Evolutionary conservation across 371 early-diverging fungal species (phyloP).

Genomic region (Rhizopus sp.): DNA sequence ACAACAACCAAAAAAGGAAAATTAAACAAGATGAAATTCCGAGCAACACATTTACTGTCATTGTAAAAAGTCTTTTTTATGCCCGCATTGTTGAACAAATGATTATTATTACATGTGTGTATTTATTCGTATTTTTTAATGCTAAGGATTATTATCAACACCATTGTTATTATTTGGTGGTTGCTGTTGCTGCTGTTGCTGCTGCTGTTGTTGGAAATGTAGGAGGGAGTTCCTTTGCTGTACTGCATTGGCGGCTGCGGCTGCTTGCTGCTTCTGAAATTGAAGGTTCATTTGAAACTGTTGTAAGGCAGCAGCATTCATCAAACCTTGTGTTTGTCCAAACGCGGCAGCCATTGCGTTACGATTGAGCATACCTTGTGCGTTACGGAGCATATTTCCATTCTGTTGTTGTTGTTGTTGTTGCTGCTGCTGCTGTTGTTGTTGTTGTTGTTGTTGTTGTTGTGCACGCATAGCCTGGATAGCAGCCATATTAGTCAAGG

Average conservation of each 20-base stretch:
- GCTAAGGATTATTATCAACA: background rate
- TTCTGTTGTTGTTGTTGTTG: conserved; percentile 13
- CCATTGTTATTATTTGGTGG: conserved; percentile 11
- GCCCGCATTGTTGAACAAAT: too few relatives aligned
- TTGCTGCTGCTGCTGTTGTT: conserved; percentile 13
- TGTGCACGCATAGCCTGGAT: conserved; percentile 24
- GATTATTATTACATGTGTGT: too few relatives aligned
- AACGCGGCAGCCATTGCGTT: background rate
- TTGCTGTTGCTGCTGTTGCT: conserved; percentile 18
- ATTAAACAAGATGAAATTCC: too few relatives aligned
- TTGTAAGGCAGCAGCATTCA: conserved; percentile 18
- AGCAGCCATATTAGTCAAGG: conserved; percentile 31
- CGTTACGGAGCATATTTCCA: background rate
- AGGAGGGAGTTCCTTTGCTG: conserved; percentile 33
- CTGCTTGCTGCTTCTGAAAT: conserved; percentile 34
- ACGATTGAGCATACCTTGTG: background rate
- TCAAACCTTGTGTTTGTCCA: background rate
- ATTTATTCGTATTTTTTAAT: too few relatives aligned
- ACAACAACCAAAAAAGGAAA: too few relatives aligned
- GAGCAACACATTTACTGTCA: too few relatives aligned
- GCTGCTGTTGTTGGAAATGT: conserved; percentile 15
- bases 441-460: conserved; percentile 16
- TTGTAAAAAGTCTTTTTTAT: too few relatives aligned
- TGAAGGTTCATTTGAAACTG: conserved; percentile 40
- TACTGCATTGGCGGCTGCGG: conserved; percentile 19